Evolutionary conservation across 805 yeast species (phyloP).

Genomic region (Sugiyamaella qingdaonensis): DNA sequence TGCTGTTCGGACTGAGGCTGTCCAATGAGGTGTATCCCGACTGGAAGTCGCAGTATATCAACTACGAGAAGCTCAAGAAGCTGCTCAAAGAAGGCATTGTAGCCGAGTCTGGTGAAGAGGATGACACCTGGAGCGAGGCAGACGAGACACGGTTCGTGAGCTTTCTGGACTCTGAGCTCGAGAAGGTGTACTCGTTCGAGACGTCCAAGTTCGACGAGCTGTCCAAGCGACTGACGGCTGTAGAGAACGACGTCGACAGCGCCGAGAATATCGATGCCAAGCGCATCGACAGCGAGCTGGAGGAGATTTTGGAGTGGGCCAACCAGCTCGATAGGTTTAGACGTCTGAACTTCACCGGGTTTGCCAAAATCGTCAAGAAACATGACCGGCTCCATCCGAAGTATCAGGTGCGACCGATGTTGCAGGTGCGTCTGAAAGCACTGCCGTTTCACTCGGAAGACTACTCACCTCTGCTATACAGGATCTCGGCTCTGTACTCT

Average conservation of each 20-base stretch:
- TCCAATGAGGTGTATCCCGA: constrained; percentile 80
- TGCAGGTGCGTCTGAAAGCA: constrained; percentile 80
- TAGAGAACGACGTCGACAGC: constrained; percentile 57
- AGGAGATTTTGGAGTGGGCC: constrained; percentile 66
- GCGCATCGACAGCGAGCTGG: constrained; percentile 63
- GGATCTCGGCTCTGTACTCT: constrained; percentile 71
- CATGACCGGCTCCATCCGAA: constrained; percentile 87
- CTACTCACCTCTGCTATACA: constrained; percentile 83
- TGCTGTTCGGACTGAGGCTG: constrained; percentile 85
- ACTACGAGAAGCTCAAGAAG: constrained; percentile 85
- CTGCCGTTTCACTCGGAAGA: constrained; percentile 94
- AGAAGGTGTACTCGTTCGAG: constrained; percentile 88
- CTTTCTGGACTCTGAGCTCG: constrained; percentile 75
- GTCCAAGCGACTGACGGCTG: constrained; percentile 54
- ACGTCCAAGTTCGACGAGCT: constrained; percentile 63
- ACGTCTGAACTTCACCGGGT: constrained; percentile 90
- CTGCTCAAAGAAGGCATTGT: constrained; percentile 56
- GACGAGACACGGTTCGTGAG: constrained; percentile 80
- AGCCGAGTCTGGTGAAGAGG: constrained; percentile 21
- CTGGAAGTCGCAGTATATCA: constrained; percentile 87
- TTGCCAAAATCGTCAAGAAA: constrained; percentile 89
- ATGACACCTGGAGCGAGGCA: constrained; percentile 68
- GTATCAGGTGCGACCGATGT: constrained; percentile 84
- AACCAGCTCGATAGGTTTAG: constrained; percentile 87
- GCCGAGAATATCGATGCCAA: constrained; percentile 49